phyloP scores from a whole-genome alignment of 805 yeast species.

The Yarrowia sp. region DNA sequence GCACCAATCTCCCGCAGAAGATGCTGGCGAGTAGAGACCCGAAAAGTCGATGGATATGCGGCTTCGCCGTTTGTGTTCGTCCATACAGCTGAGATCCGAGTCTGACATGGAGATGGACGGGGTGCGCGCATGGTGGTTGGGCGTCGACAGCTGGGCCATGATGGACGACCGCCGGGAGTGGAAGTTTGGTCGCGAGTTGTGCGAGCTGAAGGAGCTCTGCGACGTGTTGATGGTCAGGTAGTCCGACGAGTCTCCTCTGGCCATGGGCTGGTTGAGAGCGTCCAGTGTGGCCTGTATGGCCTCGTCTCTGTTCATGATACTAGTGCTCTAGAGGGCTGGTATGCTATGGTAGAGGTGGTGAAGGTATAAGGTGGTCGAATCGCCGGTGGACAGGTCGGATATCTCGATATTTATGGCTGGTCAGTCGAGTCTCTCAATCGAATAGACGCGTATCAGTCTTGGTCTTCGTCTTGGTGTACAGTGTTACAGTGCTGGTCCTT shows the following conservation, averaged over 20 bases:
- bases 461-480: neutral
- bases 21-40: slow-evolving; percentile 36
- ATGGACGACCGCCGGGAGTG: slow-evolving; percentile 28
- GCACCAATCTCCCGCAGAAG: slow-evolving; percentile 32
- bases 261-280: slow-evolving; percentile 35
- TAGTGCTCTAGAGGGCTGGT: neutral
- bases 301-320: slow-evolving; percentile 32
- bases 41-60: slow-evolving; percentile 38
- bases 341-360: neutral
- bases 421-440: no score
- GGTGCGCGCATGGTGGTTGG: slow-evolving; percentile 23
- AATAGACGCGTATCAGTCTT: no score
- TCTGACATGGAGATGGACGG: slow-evolving; percentile 33
- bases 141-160: slow-evolving; percentile 36
- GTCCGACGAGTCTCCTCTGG: slow-evolving; percentile 16
- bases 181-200: slow-evolving; percentile 1
- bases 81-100: slow-evolving; percentile 34
- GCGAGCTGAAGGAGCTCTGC: no score
- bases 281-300: slow-evolving; percentile 36
- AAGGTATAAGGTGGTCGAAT: no score
- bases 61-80: slow-evolving; percentile 26
- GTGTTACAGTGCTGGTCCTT: slow-evolving; percentile 12
- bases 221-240: neutral
- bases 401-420: no score
- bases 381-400: no score